Evolutionary conservation across 176 grass and related monocot species (phyloP).

Genomic region (Zea mays): Zm-B73-REFERENCE-NAM-5.0 NC_050096.1:269852501-269853000

Average conservation of each 20-base stretch:
- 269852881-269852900: background rate
- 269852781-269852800: background rate
- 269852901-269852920: background rate
- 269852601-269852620: too few species aligned
- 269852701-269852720: too few species aligned
- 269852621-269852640: too few species aligned
- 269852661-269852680: too few species aligned
- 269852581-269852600: too few species aligned
- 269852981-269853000: background rate
- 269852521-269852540: too few species aligned
- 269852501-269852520: too few species aligned
- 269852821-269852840: background rate
- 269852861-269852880: background rate
- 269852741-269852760: background rate
- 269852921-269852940: background rate
- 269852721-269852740: too few species aligned
- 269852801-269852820: background rate
- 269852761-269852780: background rate
- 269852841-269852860: background rate
- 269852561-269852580: too few species aligned
- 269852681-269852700: too few species aligned
- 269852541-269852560: too few species aligned
- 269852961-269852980: background rate
- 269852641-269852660: too few species aligned
- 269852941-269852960: background rate